phyloP scores from a whole-genome alignment of 805 yeast species.

The Sugiyamaella valdiviana region DNA sequence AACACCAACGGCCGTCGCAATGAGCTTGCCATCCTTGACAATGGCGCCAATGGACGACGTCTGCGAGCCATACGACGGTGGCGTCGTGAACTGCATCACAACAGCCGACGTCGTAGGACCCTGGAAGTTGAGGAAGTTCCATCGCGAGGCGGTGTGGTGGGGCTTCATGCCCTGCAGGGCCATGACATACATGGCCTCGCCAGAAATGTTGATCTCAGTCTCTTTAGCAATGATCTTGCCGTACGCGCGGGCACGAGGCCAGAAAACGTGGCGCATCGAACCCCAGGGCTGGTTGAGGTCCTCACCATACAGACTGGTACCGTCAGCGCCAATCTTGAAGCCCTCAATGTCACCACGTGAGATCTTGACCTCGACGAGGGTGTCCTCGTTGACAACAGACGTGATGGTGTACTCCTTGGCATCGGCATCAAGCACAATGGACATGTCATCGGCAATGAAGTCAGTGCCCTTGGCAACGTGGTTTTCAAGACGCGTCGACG shows the following conservation, averaged over 20 bases:
- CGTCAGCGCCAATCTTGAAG: slow-evolving; percentile 84
- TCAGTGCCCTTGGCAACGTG: slow-evolving; percentile 66
- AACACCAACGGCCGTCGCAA: slow-evolving; percentile 63
- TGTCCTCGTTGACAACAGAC: slow-evolving; percentile 53
- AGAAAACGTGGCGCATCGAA: slow-evolving; percentile 87
- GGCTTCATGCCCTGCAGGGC: slow-evolving; percentile 99
- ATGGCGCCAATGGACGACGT: slow-evolving; percentile 75
- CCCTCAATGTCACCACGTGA: slow-evolving; percentile 59
- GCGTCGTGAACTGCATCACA: slow-evolving; percentile 94
- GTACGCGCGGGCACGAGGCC: slow-evolving; percentile 78
- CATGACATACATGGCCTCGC: slow-evolving; percentile 75
- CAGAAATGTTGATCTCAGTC: slow-evolving; percentile 31
- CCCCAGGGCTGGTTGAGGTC: slow-evolving; percentile 91
- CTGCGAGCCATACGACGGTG: slow-evolving; percentile 78
- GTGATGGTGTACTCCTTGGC: slow-evolving; percentile 44
- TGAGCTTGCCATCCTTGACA: slow-evolving; percentile 54
- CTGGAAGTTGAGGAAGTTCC: slow-evolving; percentile 93
- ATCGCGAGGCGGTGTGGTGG: slow-evolving; percentile 94
- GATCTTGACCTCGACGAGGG: slow-evolving; percentile 63
- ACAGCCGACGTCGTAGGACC: slow-evolving; percentile 67
- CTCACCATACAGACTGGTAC: slow-evolving; percentile 80
- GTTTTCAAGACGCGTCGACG: slow-evolving; percentile 81
- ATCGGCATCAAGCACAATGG: slow-evolving; percentile 54
- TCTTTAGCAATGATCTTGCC: slow-evolving; percentile 56
- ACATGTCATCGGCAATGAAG: slow-evolving; percentile 64